Percentiles rank a stretch among this genome's conserved stretches.
Evolutionary conservation across 352 stramenopile species (phyloP).

Genomic region (Globisporangium cylindrosporum): DNA sequence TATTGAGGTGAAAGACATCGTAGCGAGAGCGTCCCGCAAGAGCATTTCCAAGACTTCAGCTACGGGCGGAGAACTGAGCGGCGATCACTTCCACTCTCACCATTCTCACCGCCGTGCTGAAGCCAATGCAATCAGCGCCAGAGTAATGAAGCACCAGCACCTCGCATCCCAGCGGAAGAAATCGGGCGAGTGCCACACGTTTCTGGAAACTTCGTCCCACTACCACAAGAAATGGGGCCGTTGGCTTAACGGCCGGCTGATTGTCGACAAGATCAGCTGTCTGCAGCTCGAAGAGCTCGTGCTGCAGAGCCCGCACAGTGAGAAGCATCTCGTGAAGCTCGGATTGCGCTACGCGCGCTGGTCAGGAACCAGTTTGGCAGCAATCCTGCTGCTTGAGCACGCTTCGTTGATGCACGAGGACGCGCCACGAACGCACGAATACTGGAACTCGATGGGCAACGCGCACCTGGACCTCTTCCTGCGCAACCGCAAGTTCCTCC

Average conservation of each 20-base stretch:
- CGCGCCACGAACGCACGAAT: constrained; percentile 45
- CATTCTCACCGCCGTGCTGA: background rate
- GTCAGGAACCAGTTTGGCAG: constrained; percentile 46
- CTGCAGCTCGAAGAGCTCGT: constrained; percentile 67
- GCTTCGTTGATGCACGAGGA: constrained; percentile 40
- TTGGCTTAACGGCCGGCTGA: constrained; percentile 40
- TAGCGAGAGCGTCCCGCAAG: background rate
- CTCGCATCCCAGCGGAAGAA: background rate
- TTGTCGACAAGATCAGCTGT: constrained; percentile 69
- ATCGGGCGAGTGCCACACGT: background rate
- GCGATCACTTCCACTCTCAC: background rate
- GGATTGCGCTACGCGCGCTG: constrained; percentile 56
- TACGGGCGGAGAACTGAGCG: background rate
- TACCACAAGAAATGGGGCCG: constrained; percentile 68
- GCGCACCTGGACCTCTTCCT: constrained; percentile 66
- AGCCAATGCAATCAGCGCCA: background rate
- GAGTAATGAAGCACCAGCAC: background rate
- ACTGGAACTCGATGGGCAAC: constrained; percentile 66
- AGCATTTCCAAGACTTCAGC: background rate
- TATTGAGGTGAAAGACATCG: background rate
- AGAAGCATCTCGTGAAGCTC: constrained; percentile 49
- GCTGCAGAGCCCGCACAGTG: constrained; percentile 37
- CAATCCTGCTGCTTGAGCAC: constrained; percentile 59
- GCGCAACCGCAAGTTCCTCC: constrained; percentile 60
- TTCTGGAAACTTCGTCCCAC: constrained; percentile 11